Evolutionary conservation across 306 rosid species (phyloP), one percentile per base, ranked within the genome.

Genomic region (Vicia sativa): DNA sequence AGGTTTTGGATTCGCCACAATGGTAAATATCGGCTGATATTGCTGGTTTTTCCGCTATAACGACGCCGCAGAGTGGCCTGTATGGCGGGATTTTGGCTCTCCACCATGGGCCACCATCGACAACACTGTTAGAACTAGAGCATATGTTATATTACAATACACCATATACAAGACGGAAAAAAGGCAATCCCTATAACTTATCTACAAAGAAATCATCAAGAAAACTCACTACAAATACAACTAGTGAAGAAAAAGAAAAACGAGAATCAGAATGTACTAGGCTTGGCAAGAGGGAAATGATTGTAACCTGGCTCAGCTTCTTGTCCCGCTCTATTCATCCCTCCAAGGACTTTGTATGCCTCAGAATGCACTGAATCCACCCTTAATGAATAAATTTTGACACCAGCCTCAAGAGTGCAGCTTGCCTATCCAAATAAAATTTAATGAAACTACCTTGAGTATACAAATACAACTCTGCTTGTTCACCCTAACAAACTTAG

Each of bases 401-500:
- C 97, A 58, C 97, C 99, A 37, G 96, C 99, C 86, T 93, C 99
- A 76, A 90, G 95, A 53, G 97, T 90, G 80, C 99, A 93, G 62
- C 97, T 87, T 63, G 97, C 99, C 99, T 93, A 80, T 69, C 78
- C 62, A 77, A 14, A 70, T 7, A 16, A 67, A 56, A 53, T 31
- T 19, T 19, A 13, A 78, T 44, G 12, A 67, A 66, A 1, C 61
- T 54, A 72, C 43, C 48, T 54, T 66, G 31, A 38, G 44, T 38
- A 48, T 67, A 38, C 44, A 50, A 4, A 52, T 28, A 52, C n/a
- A 21, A 10, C 58, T 52, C 0, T 21, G 14, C 4, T 11, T 52
- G 28, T 5, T 19, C 58, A 52, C 7, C n/a, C 31, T 50, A 19
- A 7, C 3, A 50, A 50, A 3, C 57, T 50, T 21, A 21, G 58